These are phyloP conservation scores for Ceratocystis harringtonii DNA, from an alignment of 2,329 filamentous ascomycete genomes.

Conservation along the genomic window DNA sequence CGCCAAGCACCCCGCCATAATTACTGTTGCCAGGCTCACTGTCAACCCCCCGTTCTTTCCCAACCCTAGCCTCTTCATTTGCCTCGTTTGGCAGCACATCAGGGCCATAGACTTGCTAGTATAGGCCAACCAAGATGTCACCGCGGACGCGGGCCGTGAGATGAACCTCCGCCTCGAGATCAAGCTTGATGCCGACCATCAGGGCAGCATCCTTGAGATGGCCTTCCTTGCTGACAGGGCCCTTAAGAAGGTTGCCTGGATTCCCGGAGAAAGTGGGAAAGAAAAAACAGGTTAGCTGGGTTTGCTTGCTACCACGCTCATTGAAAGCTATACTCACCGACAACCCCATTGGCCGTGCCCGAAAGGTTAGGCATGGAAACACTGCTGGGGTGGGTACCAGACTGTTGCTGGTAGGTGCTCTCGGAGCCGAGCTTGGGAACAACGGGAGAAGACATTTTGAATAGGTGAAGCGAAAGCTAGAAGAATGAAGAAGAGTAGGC, in stretches of 20 bases:
- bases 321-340: constrained; percentile 19
- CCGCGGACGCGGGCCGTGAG: constrained; percentile 44
- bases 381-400: constrained; percentile 22
- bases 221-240: constrained; percentile 41
- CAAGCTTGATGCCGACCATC: constrained; percentile 47
- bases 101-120: constrained; percentile 25
- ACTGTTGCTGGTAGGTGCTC: constrained; percentile 21
- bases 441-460: constrained; percentile 19
- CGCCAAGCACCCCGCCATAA: background rate
- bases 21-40: background rate
- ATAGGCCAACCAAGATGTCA: constrained; percentile 45
- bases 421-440: constrained; percentile 22
- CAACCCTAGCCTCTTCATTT: background rate
- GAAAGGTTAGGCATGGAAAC: constrained; percentile 26
- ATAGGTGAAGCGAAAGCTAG: background rate
- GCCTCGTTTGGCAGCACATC: background rate
- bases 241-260: constrained; percentile 39
- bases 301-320: background rate
- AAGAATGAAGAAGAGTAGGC: constrained; percentile 4
- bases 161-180: constrained; percentile 48
- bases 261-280: background rate
- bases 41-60: background rate
- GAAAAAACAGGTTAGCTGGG: background rate
- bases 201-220: constrained; percentile 43
- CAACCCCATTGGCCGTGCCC: constrained; percentile 24